phyloP scores from a whole-genome alignment of 768 basidiomycete species.

The Tulasnella sp. region DNA sequence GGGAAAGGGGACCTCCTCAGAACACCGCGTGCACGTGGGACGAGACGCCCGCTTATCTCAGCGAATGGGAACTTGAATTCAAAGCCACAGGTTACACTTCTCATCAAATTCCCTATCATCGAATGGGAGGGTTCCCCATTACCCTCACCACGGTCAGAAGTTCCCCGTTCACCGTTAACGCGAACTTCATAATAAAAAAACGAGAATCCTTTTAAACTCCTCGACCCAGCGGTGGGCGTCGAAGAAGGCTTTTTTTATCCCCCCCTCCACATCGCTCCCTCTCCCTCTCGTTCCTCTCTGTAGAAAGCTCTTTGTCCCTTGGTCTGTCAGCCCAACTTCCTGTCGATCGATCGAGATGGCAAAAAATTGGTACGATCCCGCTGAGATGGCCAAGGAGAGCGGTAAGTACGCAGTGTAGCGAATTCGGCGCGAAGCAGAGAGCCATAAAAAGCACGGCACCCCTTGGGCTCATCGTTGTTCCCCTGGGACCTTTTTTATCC shows the following conservation, averaged over 20 bases:
- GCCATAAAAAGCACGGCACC: neutral
- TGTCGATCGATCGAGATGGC: neutral
- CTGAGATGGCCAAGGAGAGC: conserved; percentile 7
- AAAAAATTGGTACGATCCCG: conserved; percentile 13
- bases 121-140: no score
- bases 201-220: neutral
- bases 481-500: neutral
- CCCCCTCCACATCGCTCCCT: neutral
- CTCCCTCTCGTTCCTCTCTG: neutral
- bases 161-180: neutral
- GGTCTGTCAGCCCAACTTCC: neutral
- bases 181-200: neutral
- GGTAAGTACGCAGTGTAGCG: neutral
- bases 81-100: neutral
- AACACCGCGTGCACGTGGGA: neutral
- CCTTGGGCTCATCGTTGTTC: neutral
- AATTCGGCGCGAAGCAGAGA: no score
- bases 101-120: neutral
- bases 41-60: neutral
- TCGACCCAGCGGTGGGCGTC: neutral
- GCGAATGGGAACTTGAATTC: neutral
- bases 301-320: neutral
- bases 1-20: neutral
- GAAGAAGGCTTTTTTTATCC: neutral
- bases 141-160: neutral